A percentile compares a stretch with the other conserved stretches of the same genome.
Conservation (phyloP, 306 rosid species). For the Cyclanthera cordifolia region DNA sequence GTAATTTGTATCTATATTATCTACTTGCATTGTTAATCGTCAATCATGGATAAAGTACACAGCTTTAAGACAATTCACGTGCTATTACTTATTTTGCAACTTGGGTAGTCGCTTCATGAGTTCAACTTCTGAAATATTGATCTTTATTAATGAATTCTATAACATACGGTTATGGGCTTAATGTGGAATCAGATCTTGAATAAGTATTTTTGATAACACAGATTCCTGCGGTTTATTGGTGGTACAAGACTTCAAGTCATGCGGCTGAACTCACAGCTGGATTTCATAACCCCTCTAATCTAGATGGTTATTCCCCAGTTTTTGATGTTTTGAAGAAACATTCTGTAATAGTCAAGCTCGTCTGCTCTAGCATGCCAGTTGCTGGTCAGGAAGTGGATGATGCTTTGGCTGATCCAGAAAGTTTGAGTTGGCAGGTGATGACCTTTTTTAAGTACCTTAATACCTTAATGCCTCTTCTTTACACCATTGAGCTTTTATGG, state of each 20-base stretch:
- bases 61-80: not conserved
- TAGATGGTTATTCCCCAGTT: slow-evolving; percentile 82
- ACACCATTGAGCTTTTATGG: not conserved
- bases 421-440: slow-evolving; percentile 87
- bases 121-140: not conserved
- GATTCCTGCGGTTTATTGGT: slow-evolving; percentile 94
- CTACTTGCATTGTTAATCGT: not conserved
- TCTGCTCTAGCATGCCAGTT: slow-evolving; percentile 58
- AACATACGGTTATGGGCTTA: not conserved
- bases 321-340: slow-evolving; percentile 75
- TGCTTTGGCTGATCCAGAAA: slow-evolving; percentile 74
- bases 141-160: not conserved
- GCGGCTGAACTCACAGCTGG: slow-evolving; percentile 96
- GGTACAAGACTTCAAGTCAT: slow-evolving; percentile 87
- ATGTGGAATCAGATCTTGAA: not conserved
- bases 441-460: slow-evolving; percentile 3
- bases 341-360: slow-evolving; percentile 59
- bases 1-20: not conserved
- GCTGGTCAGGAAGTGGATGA: slow-evolving; percentile 56
- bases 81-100: not conserved
- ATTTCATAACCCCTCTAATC: slow-evolving; percentile 81
- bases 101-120: not conserved
- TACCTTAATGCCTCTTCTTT: not conserved
- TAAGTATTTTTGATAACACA: slow-evolving; percentile 19
- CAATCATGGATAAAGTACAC: not conserved